phyloP scores from a whole-genome alignment of 1,139 yeast genomes.

The Taphrina populina region DNA sequence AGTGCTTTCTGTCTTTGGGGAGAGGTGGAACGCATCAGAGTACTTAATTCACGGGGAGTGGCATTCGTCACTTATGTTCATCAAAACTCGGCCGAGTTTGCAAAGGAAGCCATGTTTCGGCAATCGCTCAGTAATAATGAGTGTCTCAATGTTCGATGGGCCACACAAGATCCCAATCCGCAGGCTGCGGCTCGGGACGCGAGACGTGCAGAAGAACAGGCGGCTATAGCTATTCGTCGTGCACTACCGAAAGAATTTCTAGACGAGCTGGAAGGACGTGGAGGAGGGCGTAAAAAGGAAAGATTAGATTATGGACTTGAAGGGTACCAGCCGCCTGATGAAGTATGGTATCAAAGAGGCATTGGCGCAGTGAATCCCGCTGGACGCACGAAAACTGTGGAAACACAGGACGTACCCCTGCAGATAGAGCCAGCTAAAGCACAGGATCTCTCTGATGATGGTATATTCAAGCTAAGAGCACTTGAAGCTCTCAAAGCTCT shows the following conservation, averaged over 20 bases:
- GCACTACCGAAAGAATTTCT: conserved; percentile 43
- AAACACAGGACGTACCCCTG: neutral
- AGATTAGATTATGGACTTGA: conserved; percentile 36
- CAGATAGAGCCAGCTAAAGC: neutral
- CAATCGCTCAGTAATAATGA: conserved; percentile 71
- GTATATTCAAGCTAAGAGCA: conserved; percentile 19
- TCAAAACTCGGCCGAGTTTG: conserved; percentile 83
- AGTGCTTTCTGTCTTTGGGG: conserved; percentile 75
- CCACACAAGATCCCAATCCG: conserved; percentile 83
- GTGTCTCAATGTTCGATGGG: conserved; percentile 77
- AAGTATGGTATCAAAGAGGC: conserved; percentile 38
- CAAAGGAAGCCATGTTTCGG: conserved; percentile 86
- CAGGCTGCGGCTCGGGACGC: conserved; percentile 56
- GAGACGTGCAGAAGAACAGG: conserved; percentile 47
- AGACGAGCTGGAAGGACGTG: conserved; percentile 38
- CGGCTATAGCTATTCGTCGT: conserved; percentile 47
- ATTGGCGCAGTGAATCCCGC: conserved; percentile 36
- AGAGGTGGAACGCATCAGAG: conserved; percentile 62
- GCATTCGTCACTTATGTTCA: conserved; percentile 73
- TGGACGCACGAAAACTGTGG: conserved; percentile 4
- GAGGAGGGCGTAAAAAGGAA: conserved; percentile 30
- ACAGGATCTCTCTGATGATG: neutral
- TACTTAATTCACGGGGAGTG: conserved; percentile 62
- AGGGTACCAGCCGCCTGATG: conserved; percentile 38
- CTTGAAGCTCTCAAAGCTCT: conserved; percentile 25